Base-by-base conservation (phyloP, 495 filamentous ascomycete species). In the Cudoniella acicularis region DNA sequence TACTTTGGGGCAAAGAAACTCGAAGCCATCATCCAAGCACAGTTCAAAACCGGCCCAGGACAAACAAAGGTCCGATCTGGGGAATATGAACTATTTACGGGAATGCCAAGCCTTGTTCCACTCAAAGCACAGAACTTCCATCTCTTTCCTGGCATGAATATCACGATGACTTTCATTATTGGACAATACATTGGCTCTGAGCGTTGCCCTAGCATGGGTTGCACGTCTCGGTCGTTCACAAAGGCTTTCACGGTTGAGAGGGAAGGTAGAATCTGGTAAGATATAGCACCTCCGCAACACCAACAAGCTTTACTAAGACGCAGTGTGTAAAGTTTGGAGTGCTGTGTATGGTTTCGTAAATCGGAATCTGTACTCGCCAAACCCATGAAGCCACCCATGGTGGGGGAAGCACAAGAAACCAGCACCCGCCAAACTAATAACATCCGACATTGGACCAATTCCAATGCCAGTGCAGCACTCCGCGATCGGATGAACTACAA, bases 61-160 rank as follows among this genome's bases (percentile, higher is more conserved):
- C 10, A 27, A 10, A 24, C 23, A 8, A 52, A 27, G 26, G 49
- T 52, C 17, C 49, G 24, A 26, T 52, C 49, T 20, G 49, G 49
- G 16, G 49, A 52, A 18, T 52, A 52, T 36, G 49, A 52, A 27
- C 24, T 52, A n/a, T 52, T 27, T 20, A 36, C n/a, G 22, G 49
- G 25, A 27, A 36, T 13, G 30, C 4, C 30, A 36, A 36, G 30
- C 30, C 30, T 36, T 13, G 13, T 36, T 36, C 30, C 30, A 4
- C n/a, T n/a, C n/a, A n/a, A n/a, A n/a, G n/a, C n/a, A n/a, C 6
- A 36, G 30, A 36, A 36, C 30, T 36, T 36, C 13, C 18, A 27
- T 20, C 49, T 24, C 13, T 3, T n/a, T n/a, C 49, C 49, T 26
- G 49, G 49, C 4, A 27, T 26, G 22, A 27, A 10, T 16, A 52